Evolutionary conservation across 306 rosid genomes (phyloP).

Genomic region (Pachyrhizus erosus): DNA sequence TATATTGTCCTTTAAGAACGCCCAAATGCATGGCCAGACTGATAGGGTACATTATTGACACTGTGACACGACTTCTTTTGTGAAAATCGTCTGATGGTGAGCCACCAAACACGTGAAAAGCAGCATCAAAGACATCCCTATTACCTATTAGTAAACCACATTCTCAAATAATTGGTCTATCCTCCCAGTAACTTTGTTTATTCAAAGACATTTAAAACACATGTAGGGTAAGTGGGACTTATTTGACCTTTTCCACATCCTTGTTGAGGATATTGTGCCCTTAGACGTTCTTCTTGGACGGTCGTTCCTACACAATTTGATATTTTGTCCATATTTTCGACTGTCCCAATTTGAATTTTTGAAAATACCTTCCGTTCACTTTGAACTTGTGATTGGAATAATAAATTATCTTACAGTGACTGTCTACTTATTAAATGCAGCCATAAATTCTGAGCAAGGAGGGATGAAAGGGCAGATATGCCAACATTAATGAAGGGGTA

Average conservation of each 20-base stretch:
- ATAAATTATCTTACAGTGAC: conserved; percentile 35
- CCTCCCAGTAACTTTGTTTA: conserved; percentile 4
- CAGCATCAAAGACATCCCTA: conserved; percentile 36
- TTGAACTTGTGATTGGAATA: conserved; percentile 50
- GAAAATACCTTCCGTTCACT: conserved; percentile 38
- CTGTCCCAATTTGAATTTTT: conserved; percentile 43
- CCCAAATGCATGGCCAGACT: conserved; percentile 18
- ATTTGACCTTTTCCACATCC: conserved; percentile 34
- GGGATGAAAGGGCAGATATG: conserved; percentile 48
- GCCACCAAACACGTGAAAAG: conserved; percentile 51
- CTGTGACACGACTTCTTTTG: conserved; percentile 19
- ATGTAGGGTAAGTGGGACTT: conserved; percentile 30
- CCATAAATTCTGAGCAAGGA: conserved; percentile 53
- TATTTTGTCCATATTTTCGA: conserved; percentile 42
- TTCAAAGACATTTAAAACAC: conserved; percentile 14
- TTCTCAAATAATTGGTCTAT: conserved; percentile 43
- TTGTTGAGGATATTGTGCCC: neutral
- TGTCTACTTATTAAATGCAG: conserved; percentile 48
- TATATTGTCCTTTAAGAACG: conserved; percentile 42
- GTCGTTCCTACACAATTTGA: neutral
- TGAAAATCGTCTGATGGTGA: conserved; percentile 47
- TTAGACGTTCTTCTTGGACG: conserved; percentile 10
- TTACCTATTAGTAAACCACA: conserved; percentile 31
- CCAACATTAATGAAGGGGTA: conserved; percentile 49
- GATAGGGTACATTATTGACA: conserved; percentile 26